These are phyloP conservation scores for Bryoerythrophyllum caledonicum DNA, from an alignment of 225 moss, liverwort and hornwort genomes.

Conservation along the genomic window DNA sequence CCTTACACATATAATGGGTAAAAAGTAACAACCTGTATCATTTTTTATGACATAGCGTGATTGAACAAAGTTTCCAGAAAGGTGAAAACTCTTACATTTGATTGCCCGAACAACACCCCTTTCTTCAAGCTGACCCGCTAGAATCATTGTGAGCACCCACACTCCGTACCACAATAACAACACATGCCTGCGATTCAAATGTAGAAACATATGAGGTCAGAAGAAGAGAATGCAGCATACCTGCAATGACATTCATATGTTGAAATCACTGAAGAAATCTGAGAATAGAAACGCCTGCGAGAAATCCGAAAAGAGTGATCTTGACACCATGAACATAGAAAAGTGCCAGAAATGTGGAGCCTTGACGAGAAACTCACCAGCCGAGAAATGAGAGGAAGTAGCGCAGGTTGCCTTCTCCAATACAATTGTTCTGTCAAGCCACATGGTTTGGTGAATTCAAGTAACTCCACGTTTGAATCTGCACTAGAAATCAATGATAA, in stretches of 20 bases:
- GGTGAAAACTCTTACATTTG: slow-evolving; percentile 47
- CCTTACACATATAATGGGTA: too few species aligned
- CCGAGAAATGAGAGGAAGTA: slow-evolving; percentile 91
- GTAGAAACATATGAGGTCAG: neutral
- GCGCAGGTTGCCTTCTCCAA: slow-evolving; percentile 90
- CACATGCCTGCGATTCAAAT: slow-evolving; percentile 63
- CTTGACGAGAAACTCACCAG: slow-evolving; percentile 52
- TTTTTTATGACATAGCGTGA: too few species aligned
- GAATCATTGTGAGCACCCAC: slow-evolving; percentile 71
- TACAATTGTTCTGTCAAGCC: slow-evolving; percentile 84
- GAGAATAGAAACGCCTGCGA: neutral
- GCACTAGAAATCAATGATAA: neutral
- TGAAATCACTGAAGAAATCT: too few species aligned
- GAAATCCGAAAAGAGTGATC: neutral
- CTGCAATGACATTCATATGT: too few species aligned
- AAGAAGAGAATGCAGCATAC: neutral
- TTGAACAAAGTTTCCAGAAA: neutral
- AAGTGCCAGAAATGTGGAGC: neutral
- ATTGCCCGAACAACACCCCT: slow-evolving; percentile 64
- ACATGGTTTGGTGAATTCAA: neutral
- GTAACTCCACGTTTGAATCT: neutral
- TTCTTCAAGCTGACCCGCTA: slow-evolving; percentile 77
- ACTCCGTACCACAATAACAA: slow-evolving; percentile 85
- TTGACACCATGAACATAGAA: neutral
- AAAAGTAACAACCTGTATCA: too few species aligned